phyloP scores from a whole-genome alignment of 345 rosid species.

The Eucalyptus viminalis region DNA sequence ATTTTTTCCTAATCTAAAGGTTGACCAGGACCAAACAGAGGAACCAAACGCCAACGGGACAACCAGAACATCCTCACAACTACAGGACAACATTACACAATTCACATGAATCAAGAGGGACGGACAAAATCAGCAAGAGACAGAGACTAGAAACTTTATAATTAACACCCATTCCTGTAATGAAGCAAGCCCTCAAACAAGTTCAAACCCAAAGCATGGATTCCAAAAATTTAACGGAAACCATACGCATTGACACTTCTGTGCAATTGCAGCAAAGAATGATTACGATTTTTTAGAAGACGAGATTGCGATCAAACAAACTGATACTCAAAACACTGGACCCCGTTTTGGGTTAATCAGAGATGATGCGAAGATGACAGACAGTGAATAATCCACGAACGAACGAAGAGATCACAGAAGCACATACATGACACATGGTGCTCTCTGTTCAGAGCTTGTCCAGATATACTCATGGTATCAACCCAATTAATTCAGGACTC shows the following conservation, averaged over 20 bases:
- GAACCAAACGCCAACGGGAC: neutral
- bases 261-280: too few relatives aligned
- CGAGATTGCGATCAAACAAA: neutral
- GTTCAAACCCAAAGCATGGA: neutral
- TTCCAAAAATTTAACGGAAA: neutral
- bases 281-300: neutral
- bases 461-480: neutral
- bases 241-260: neutral
- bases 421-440: neutral
- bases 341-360: neutral
- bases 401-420: neutral
- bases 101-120: neutral
- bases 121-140: neutral
- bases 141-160: neutral
- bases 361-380: neutral
- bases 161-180: neutral
- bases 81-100: neutral
- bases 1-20: conserved; percentile 46
- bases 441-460: neutral
- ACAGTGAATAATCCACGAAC: neutral
- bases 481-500: neutral
- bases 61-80: neutral
- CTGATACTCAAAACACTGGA: too few relatives aligned
- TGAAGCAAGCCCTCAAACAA: neutral
- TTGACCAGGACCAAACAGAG: neutral